Base-by-base conservation (phyloP, 148 eudicot genomes). In the Rhododendron ovatum region DNA sequence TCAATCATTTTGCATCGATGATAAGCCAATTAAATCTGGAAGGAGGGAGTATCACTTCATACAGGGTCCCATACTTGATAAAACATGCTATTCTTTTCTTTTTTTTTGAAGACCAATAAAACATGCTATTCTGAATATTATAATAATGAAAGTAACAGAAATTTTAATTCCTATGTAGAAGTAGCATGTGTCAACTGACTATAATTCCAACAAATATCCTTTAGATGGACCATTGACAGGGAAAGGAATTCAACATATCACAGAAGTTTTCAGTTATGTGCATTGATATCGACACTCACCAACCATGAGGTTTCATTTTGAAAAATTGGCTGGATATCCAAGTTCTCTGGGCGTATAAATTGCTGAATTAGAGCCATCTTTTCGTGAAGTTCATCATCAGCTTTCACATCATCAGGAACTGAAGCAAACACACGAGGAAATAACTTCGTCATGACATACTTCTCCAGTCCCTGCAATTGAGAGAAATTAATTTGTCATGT, bases 291-390 rank as follows among this genome's bases (percentile, higher is more conserved):
- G 59, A 69, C 61, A 94, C 99, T 93, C 81, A 96, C 99, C 98
- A 97, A 90, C 99, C 98, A 97, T 45, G 98, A 97, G 47, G 96
- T 92, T 89, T 97, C 99, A 86, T 97, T 94, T 89, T 92, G 98
- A 91, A 87, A 97, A 45, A 91, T 89, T 59, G 98, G 91, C 89
- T 88, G 89, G 83, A 97, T 93, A 85, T 97, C 99, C 93, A 97
- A 88, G 90, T 93, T 90, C 86, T 96, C 98, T 15, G 99, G 99
- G 50, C 90, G 92, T 79, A 97, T 93, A 81, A 97, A 97, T 86
- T 97, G 98, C 82, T 95, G 99, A 86, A 97, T 83, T 83, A 97
- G 88, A 83, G 96, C 91, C 87, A 92, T 91, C 91, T 97, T 97
- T 80, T 97, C 94, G 84, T 92, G 90, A 87, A 97, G 95, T 86